Evolutionary conservation across 176 grass and related monocot species (phyloP), one percentile per base, ranked within the genome.

Genomic region (Melocanna baccifera): DNA sequence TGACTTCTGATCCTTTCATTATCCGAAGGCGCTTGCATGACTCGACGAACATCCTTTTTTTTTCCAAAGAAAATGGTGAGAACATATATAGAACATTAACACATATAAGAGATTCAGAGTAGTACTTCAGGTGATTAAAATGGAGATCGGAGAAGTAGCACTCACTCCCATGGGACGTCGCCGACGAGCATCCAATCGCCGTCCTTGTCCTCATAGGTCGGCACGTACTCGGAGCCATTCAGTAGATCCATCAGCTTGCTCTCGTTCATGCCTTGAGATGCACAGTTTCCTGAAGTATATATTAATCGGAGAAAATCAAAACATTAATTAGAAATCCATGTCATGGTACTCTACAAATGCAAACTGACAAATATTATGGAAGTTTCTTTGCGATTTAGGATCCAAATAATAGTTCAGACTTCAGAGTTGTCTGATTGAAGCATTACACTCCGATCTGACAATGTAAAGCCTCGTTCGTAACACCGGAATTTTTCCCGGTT

Each of bases 1-100:
- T 94, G 66, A 91, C 96, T 91, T 99, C 96, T 64, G 96, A 99
- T 86, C 96, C 93, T 83, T 92, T 96, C 96, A 96, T 99, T 87
- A 99, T 96, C 68, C 96, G 76, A 67, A 99, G 90, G 58, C 96
- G 96, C 78, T 96, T 96, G 96, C 96, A 99, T 39, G 93, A 94
- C 62, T 96, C 93, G 15, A 96, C 93, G 62, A 99, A 99, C 96
- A 99, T 99, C 78, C 96, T 99, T 86, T 80, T 64, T 25, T 77
- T 78, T 77, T 81, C 30, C 7, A 81, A 47, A 69, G 12, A 64
- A 61, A 48, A 89, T 13, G 42, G 48, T 57, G 45, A 71, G 20
- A 9, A 41, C 2, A 67, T 26, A 19, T 2, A 68, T 4, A 13
- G 23, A 56, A 41, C 65, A 57, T 0, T 18, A 26, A 1, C 7